A percentile compares a stretch with the other conserved stretches of the same genome.
Conservation (phyloP, 169 alveolate species). For the Hammondia hammondi region DNA sequence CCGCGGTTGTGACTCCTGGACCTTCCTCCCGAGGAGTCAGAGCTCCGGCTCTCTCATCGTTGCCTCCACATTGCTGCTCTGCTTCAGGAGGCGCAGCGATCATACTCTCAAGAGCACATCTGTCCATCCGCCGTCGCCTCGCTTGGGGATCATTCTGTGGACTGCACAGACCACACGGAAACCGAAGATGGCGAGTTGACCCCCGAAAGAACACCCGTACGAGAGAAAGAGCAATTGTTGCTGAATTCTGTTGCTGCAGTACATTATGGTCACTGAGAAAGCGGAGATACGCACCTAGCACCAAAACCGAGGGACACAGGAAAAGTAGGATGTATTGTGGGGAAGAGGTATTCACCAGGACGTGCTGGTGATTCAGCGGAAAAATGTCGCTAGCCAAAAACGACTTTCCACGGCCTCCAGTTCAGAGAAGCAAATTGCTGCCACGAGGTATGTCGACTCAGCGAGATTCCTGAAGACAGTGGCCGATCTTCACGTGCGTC, state of each 20-base stretch:
- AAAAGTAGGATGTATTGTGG: background rate
- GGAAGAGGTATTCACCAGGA: too few species aligned
- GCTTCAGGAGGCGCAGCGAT: background rate
- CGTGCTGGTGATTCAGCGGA: too few species aligned
- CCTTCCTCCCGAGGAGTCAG: background rate
- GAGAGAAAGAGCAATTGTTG: background rate
- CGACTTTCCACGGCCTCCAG: too few species aligned
- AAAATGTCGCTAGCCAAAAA: too few species aligned
- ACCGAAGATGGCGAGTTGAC: background rate
- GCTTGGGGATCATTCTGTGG: background rate
- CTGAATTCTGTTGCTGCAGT: too few species aligned
- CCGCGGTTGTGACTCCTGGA: background rate
- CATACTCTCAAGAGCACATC: background rate
- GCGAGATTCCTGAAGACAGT: too few species aligned
- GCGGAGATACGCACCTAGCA: background rate
- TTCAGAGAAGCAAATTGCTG: too few species aligned
- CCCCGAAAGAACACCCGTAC: background rate
- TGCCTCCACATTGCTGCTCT: background rate
- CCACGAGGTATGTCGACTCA: too few species aligned
- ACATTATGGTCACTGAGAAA: background rate
- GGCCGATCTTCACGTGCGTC: too few species aligned
- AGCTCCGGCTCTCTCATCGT: background rate
- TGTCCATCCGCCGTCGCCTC: conserved; percentile 12
- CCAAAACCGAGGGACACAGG: background rate
- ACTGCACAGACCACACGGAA: background rate